phyloP scores from a whole-genome alignment of 768 basidiomycete genomes.

The Strobilomyces dryophilus region DNA sequence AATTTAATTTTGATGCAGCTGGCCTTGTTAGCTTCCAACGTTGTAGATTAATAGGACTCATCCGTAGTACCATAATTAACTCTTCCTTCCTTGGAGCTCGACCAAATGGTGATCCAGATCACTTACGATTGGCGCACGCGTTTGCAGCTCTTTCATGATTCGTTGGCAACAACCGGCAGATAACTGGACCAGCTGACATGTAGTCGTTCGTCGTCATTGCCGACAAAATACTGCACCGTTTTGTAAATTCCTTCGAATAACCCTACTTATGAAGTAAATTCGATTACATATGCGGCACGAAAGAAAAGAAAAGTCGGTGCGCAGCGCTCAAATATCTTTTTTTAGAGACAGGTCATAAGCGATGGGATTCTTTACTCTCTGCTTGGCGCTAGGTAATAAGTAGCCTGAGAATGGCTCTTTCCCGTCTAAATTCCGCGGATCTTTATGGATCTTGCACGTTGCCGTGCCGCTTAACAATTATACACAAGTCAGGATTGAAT shows the following conservation, averaged over 20 bases:
- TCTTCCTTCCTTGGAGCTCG: neutral
- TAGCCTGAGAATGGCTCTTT: constrained; percentile 7
- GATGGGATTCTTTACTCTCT: constrained; percentile 6
- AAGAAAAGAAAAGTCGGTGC: neutral
- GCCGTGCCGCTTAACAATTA: neutral
- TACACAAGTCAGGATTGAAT: neutral
- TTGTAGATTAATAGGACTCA: no score
- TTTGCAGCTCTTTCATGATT: neutral
- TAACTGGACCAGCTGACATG: neutral
- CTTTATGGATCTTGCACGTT: constrained; percentile 7
- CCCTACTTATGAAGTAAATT: no score
- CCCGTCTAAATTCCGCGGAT: constrained; percentile 6
- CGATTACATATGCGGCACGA: neutral
- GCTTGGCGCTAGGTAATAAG: neutral
- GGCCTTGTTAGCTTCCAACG: no score
- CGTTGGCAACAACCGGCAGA: neutral
- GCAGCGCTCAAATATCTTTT: neutral
- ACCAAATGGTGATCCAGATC: no score
- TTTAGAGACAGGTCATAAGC: neutral
- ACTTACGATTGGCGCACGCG: neutral
- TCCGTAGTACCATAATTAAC: neutral
- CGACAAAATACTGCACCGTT: neutral
- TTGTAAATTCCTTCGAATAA: no score
- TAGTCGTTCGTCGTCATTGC: neutral
- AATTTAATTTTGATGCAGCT: neutral